phyloP scores from a whole-genome alignment of 495 filamentous ascomycete genomes.

The Friedmanniomyces simplex region DNA sequence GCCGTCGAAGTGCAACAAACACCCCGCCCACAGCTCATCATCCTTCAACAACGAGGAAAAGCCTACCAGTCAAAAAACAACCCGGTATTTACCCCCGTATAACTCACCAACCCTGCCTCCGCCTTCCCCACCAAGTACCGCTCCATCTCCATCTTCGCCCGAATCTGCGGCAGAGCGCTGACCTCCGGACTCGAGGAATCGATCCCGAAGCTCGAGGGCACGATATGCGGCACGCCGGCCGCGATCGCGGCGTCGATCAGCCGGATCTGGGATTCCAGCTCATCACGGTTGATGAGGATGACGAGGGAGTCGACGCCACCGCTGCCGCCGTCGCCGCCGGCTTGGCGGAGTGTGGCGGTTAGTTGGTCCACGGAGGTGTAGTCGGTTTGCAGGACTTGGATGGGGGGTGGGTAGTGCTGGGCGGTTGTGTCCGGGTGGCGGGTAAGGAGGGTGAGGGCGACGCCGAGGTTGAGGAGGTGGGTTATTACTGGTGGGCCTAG shows the following conservation, averaged over 20 bases:
- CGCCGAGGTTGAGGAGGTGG: slow-evolving; percentile 43
- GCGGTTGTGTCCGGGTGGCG: slow-evolving; percentile 36
- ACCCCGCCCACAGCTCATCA: too few relatives aligned
- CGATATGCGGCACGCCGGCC: slow-evolving; percentile 50
- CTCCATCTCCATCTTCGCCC: not conserved
- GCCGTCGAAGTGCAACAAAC: not conserved
- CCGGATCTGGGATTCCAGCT: slow-evolving; percentile 33
- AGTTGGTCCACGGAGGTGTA: slow-evolving; percentile 15
- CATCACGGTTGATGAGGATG: slow-evolving; percentile 36
- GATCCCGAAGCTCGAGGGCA: slow-evolving; percentile 55
- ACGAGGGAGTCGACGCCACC: slow-evolving; percentile 52
- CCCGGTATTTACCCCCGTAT: slow-evolving; percentile 5
- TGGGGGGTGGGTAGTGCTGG: slow-evolving; percentile 26
- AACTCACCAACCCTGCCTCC: slow-evolving; percentile 4
- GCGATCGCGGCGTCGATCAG: slow-evolving; percentile 52
- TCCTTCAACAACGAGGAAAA: too few relatives aligned
- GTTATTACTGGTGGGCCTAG: slow-evolving; percentile 48
- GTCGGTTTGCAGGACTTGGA: slow-evolving; percentile 11
- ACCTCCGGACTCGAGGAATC: slow-evolving; percentile 36
- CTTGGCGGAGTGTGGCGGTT: slow-evolving; percentile 28
- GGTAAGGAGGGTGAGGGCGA: slow-evolving; percentile 49
- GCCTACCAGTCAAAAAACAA: slow-evolving; percentile 14
- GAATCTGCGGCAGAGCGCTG: not conserved
- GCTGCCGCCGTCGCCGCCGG: slow-evolving; percentile 30
- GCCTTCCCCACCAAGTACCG: slow-evolving; percentile 1